Evolutionary conservation across 2,329 filamentous ascomycete genomes (phyloP), one percentile per base, ranked within the genome.

Genomic region (Hyphodiscus sp.): DNA sequence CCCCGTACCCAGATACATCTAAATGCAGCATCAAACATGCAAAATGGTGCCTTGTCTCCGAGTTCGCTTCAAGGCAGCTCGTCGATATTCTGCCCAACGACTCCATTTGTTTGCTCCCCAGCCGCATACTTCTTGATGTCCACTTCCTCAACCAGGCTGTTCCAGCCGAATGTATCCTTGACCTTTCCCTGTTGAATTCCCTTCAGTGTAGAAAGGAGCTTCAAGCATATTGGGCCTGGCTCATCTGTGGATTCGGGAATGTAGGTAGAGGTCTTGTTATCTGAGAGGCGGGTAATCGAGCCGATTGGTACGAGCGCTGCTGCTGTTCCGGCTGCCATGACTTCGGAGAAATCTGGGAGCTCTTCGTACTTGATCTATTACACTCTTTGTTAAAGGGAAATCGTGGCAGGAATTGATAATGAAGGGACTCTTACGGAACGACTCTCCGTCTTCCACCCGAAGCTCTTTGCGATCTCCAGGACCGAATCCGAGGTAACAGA

Each of bases 251-350:
- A 65, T 4, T 73, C 75, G 5, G 76, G 64, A 43, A 85, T 76
- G 62, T 81, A 86, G 2, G 73, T 76, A 49, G 81, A 73, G 23
- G 73, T 79, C 68, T 85, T 79, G 20, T 67, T 66, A 45, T 67
- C 49, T 18, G 71, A 70, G 20, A 76, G 80, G 64, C 91, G 83
- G 2, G 89, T 94, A 69, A 97, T 95, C 62, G 88, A 94, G 57
- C 87, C 87, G 70, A 96, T 94, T 1, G 92, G 92, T 2, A 97
- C 91, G 51, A 99, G 77, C 0, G 89, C 89, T 0, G 91, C 92
- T 0, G 92, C 92, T 0, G 92, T 97, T 1, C 92, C 92, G 2
- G 91, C 91, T 3, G 92, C 94, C 72, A 96, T 84, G 50, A 99
- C 85, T 71, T 97, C 92, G 49, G 65, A 75, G 68, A 91, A 90